Evolutionary conservation across 179 eudicot genomes (phyloP), one percentile per base, ranked within the genome.

Genomic region (Silene coronaria): DNA sequence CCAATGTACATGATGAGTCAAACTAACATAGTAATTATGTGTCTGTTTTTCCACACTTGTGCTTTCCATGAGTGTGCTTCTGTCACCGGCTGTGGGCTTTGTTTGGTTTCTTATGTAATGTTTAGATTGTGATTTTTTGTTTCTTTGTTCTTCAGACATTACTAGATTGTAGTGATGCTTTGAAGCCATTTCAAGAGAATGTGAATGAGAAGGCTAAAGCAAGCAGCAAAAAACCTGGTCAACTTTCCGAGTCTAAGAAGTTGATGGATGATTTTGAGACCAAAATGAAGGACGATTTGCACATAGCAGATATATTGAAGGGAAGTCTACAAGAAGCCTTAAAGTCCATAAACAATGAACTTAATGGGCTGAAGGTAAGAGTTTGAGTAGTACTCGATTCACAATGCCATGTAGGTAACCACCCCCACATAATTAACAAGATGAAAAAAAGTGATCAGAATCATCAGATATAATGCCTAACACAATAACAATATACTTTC

Each of bases 201-300:
- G 66, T 74, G 51, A 76, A 75, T 51, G 85, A 76, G 22, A 82
- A 75, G 59, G 55, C 79, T 67, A 83, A 79, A 80, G 45, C 83
- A 68, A 83, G 72, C 36, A 81, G 77, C 76, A 86, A 74, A 74
- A 74, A 69, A 69, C 67, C 81, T 48, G 72, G 70, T 38, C 77
- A 84, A 59, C 84, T 76, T 45, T 72, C 80, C n/a, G 86, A 66
- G 23, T 88, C 85, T 65, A 72, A 32, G 27, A 86, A 78, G 72
- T 76, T 92, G 73, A 85, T 67, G 30, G 77, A 69, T 64, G 91
- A 87, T 72, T 87, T 92, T 21, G 77, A 89, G 77, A 76, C 75
- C 59, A 85, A 82, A 77, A 72, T 92, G 87, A 72, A 84, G 1
- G 96, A 92, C 84, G 97, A 92, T 80, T 78, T 95, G 85, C 96